Evolutionary conservation across 169 alveolate species (phyloP), one percentile per base, ranked within the genome.

Genomic region (Plasmodium sp.): DNA sequence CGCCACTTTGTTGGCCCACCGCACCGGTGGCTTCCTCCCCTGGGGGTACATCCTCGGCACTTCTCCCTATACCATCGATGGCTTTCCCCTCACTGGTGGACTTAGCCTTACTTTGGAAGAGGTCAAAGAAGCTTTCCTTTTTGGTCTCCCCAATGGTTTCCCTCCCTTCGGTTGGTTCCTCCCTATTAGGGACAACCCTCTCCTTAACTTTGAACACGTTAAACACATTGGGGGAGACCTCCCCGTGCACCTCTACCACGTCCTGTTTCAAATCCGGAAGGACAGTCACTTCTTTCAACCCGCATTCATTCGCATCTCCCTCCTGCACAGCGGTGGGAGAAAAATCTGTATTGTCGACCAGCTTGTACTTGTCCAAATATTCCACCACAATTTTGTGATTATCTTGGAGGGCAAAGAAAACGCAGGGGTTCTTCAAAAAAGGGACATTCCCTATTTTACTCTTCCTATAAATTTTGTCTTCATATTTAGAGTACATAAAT

Each of bases 401-500:
- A 36, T 81, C 82, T 73, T 92, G 95, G 41, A 92, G 75, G 9
- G 83, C 58, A 79, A 92, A 92, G 36, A 92, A 92, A 48, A 92
- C 95, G 45, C 54, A 36, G 41, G 95, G 95, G 51, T 92, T 82
- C 43, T 92, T 81, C 77, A 92, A 92, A 92, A 48, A 82, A 2
- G 95, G 95, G 10, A 92, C 92, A 81, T 92, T 92, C 2, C 92
- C 92, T 82, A 92, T 31, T 82, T 92, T 92, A 92, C 95, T 92
- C 33, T 92, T 92, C 22, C 95, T 33, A 72, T 92, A 92, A 34
- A 92, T 92, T 72, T 92, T 92, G 75, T 92, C 95, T 34, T 81
- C 84, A 36, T 92, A 92, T 92, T 92, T 92, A 16, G 92, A 33
- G 73, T 92, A 92, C 45, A 92, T 92, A 73, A 92, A 92, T 9